A percentile compares a stretch with the other conserved stretches of the same genome.
Conservation (phyloP, 306 rosid species). For the Casuarina equisetifolia region DNA sequence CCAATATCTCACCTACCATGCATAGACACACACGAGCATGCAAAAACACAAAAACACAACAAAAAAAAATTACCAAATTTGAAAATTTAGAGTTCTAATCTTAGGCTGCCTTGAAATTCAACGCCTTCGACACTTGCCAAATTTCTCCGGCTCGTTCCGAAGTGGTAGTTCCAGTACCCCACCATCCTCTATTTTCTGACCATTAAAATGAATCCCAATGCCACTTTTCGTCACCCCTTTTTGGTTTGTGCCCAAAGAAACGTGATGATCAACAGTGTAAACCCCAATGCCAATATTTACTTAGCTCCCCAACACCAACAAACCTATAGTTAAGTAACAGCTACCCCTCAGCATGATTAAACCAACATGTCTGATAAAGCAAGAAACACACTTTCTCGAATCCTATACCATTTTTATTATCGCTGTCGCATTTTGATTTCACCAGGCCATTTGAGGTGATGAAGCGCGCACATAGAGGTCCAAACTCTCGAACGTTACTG, state of each 20-base stretch:
- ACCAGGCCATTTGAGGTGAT: too few relatives aligned
- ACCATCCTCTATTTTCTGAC: constrained; percentile 10
- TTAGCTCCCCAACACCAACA: not conserved
- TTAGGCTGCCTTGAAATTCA: constrained; percentile 15
- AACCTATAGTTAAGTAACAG: too few relatives aligned
- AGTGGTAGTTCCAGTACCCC: constrained; percentile 15
- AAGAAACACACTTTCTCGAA: too few relatives aligned
- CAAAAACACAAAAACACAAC: too few relatives aligned
- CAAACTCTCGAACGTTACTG: not conserved
- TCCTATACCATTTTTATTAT: too few relatives aligned
- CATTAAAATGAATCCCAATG: constrained; percentile 15
- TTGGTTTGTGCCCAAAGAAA: constrained; percentile 1
- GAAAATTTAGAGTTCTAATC: not conserved
- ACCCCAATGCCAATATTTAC: not conserved
- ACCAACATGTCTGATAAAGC: too few relatives aligned
- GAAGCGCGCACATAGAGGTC: not conserved
- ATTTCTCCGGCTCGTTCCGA: not conserved
- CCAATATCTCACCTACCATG: not conserved
- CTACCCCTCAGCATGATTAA: too few relatives aligned
- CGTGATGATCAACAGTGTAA: not conserved
- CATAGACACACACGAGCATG: too few relatives aligned
- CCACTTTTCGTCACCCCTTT: constrained; percentile 6
- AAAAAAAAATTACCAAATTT: too few relatives aligned
- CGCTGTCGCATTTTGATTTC: too few relatives aligned
- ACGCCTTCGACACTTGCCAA: not conserved